A percentile compares a stretch with the other conserved stretches of the same genome.
These are phyloP conservation scores for Poronia punctata DNA, from an alignment of 495 filamentous ascomycete species.

Conservation along the genomic window DNA sequence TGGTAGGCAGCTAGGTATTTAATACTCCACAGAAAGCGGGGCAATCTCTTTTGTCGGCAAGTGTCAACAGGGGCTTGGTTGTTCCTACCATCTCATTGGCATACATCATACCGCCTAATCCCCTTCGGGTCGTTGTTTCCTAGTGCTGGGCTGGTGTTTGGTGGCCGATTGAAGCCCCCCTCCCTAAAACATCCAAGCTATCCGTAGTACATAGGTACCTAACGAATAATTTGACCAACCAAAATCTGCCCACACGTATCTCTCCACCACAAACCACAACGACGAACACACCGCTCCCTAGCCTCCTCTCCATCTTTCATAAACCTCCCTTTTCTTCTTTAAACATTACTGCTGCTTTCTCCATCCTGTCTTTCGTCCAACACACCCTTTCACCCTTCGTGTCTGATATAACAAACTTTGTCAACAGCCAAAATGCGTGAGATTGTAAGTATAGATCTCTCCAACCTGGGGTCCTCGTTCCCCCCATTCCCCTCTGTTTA, in stretches of 20 bases:
- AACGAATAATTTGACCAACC: constrained; percentile 9
- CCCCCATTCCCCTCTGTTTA: constrained; percentile 26
- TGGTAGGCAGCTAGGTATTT: background rate
- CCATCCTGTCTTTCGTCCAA: constrained; percentile 11
- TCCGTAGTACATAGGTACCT: background rate
- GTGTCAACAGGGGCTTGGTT: constrained; percentile 5
- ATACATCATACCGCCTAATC: background rate
- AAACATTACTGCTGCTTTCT: constrained; percentile 14
- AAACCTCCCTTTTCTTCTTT: constrained; percentile 19
- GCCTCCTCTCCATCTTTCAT: constrained; percentile 24
- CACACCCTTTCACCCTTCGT: constrained; percentile 19
- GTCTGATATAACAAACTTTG: constrained; percentile 19
- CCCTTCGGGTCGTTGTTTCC: constrained; percentile 4
- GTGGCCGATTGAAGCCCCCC: too few relatives aligned
- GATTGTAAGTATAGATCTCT: constrained; percentile 86
- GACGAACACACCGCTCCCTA: constrained; percentile 24
- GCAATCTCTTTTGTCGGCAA: constrained; percentile 5
- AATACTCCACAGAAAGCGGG: constrained; percentile 6
- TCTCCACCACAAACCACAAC: constrained; percentile 21
- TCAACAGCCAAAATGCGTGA: constrained; percentile 71
- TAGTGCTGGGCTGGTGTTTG: constrained; percentile 4
- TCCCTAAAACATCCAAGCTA: background rate
- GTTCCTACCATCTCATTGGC: constrained; percentile 1
- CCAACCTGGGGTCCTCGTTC: too few relatives aligned
- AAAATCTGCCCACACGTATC: constrained; percentile 17